These are phyloP conservation scores for Medicago arabica DNA, from an alignment of 306 rosid species.

Conservation along the genomic window DNA sequence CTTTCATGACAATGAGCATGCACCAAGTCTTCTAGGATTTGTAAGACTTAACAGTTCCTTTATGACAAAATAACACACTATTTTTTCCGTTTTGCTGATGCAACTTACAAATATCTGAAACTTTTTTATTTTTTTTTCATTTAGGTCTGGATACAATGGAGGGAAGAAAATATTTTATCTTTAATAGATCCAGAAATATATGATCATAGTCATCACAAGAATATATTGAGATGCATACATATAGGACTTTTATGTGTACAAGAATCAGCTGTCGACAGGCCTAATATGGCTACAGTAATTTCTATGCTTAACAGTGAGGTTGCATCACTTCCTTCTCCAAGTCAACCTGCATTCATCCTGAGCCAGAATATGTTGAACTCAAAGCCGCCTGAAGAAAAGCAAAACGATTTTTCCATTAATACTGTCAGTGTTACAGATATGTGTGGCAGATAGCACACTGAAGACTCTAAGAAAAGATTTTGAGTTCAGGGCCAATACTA, in stretches of 20 bases:
- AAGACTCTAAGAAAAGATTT: not conserved
- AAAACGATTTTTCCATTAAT: not conserved
- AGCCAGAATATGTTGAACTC: not conserved
- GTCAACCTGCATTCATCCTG: slow-evolving; percentile 38
- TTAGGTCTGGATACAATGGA: not conserved
- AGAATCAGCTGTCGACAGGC: slow-evolving; percentile 35
- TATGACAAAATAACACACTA: not conserved
- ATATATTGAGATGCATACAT: slow-evolving; percentile 41
- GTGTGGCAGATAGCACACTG: slow-evolving; percentile 28
- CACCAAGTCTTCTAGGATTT: not conserved
- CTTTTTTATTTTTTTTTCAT: too few relatives aligned
- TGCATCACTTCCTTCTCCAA: slow-evolving; percentile 34
- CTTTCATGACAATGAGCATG: not conserved
- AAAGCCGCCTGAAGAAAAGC: not conserved
- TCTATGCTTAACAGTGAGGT: slow-evolving; percentile 43
- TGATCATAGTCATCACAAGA: not conserved
- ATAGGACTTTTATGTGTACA: slow-evolving; percentile 48
- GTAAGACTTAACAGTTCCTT: not conserved
- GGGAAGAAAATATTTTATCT: not conserved
- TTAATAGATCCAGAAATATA: not conserved
- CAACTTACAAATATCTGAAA: not conserved
- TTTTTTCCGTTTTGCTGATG: not conserved
- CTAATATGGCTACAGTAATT: slow-evolving; percentile 34
- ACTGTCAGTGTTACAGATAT: slow-evolving; percentile 17
- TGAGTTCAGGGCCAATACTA: not conserved